Percentiles rank a stretch among this genome's conserved stretches.
These are phyloP conservation scores for Auricularia cornea DNA, from an alignment of 768 basidiomycete genomes.

Conservation along the genomic window DNA sequence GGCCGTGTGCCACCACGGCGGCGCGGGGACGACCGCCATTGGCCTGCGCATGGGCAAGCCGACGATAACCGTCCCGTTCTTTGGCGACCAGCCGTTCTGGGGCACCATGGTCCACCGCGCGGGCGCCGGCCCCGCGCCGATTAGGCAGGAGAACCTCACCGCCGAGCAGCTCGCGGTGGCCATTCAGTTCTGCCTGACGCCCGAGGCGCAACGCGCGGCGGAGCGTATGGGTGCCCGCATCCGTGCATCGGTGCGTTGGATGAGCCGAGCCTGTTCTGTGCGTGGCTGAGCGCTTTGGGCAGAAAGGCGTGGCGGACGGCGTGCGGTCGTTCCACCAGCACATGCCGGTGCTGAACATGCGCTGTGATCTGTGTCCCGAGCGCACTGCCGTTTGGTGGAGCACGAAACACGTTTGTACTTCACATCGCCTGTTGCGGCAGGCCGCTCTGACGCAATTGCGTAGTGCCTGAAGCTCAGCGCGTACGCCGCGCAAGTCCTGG, in stretches of 20 bases:
- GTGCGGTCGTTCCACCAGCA: constrained; percentile 52
- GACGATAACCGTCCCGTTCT: constrained; percentile 57
- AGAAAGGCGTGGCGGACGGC: constrained; percentile 42
- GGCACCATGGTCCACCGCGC: constrained; percentile 51
- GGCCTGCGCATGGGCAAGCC: constrained; percentile 52
- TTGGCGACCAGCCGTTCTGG: constrained; percentile 58
- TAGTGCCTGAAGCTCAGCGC: constrained; percentile 45
- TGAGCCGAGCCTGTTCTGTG: not conserved
- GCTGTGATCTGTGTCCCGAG: constrained; percentile 48
- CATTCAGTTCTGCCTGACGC: constrained; percentile 39
- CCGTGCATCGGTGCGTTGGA: constrained; percentile 32
- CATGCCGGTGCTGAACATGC: constrained; percentile 53
- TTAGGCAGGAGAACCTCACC: constrained; percentile 44
- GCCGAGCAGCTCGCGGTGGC: constrained; percentile 43
- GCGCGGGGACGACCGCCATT: constrained; percentile 59
- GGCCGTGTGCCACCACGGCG: constrained; percentile 57
- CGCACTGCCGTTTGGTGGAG: constrained; percentile 54
- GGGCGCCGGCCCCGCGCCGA: constrained; percentile 54
- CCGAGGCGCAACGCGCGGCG: constrained; percentile 41
- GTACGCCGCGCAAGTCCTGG: constrained; percentile 44
- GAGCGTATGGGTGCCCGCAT: constrained; percentile 42
- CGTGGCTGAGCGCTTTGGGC: not conserved
- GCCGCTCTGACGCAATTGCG: not conserved
- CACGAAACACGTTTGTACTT: constrained; percentile 31
- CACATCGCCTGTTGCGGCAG: not conserved